Conservation (phyloP, 257 asterid genomes). For the Solanum chaucha region DNA sequence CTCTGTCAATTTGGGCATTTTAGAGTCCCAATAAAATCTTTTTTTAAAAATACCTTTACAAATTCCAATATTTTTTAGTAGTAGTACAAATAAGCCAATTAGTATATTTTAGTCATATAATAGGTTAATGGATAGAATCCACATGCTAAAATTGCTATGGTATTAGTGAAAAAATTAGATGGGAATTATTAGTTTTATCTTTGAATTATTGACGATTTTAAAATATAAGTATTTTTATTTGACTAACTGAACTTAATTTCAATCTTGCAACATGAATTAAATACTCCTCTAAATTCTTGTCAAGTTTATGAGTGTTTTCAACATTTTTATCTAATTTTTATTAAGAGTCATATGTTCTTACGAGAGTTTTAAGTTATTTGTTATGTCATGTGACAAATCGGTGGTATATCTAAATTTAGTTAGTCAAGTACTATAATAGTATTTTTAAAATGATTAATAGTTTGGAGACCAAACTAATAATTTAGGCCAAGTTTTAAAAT, state of each 20-base stretch:
- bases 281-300: too few relatives aligned
- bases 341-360: neutral
- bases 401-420: too few relatives aligned
- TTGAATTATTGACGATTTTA: neutral
- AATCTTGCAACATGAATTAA: too few relatives aligned
- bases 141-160: neutral
- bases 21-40: conserved; percentile 6
- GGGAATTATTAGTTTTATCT: too few relatives aligned
- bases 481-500: too few relatives aligned
- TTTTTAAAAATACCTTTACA: neutral
- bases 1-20: neutral
- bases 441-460: fast-evolving
- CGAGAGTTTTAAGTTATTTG: neutral
- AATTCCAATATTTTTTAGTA: neutral
- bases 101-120: neutral
- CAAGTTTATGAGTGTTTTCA: neutral
- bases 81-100: neutral
- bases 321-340: too few relatives aligned
- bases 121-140: neutral
- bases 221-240: too few relatives aligned
- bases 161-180: neutral
- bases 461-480: fast-evolving
- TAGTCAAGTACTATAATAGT: too few relatives aligned
- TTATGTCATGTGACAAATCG: neutral
- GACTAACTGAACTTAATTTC: too few relatives aligned